phyloP scores from a whole-genome alignment of 148 eudicot species.

The Bassia scoparia region DNA sequence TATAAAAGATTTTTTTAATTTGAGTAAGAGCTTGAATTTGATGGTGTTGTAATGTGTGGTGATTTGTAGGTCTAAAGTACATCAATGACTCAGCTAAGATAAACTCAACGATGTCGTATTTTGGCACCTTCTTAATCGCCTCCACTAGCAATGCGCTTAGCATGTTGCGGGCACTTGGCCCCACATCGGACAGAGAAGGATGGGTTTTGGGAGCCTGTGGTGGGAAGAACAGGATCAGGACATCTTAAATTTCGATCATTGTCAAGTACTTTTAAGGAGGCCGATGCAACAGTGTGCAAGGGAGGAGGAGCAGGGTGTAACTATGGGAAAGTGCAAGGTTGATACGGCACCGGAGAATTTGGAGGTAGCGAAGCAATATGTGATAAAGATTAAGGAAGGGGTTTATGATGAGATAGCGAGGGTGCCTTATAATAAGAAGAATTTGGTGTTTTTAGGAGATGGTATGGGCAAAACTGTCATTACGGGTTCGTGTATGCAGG shows the following conservation, averaged over 20 bases:
- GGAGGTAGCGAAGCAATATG: constrained; percentile 36
- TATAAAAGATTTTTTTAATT: too few relatives aligned
- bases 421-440: constrained; percentile 67
- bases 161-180: constrained; percentile 50
- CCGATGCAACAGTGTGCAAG: too few relatives aligned
- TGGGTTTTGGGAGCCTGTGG: too few relatives aligned
- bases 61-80: constrained; percentile 38
- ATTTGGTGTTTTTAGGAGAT: constrained; percentile 73
- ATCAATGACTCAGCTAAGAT: constrained; percentile 46
- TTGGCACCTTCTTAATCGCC: constrained; percentile 39
- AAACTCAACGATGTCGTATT: constrained; percentile 58
- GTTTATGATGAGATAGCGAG: constrained; percentile 75
- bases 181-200: constrained; percentile 62
- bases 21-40: neutral
- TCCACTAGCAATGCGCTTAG: constrained; percentile 64
- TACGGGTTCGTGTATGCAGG: constrained; percentile 50
- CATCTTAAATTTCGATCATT: too few relatives aligned
- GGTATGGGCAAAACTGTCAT: too few relatives aligned
- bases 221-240: too few relatives aligned
- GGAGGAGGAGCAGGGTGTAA: too few relatives aligned
- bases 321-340: constrained; percentile 57
- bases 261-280: too few relatives aligned
- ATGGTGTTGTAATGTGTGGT: neutral
- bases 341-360: constrained; percentile 44
- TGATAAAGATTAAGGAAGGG: constrained; percentile 66